Evolutionary conservation across 1,139 yeast genomes (phyloP).

Genomic region (Candida anutae): DNA sequence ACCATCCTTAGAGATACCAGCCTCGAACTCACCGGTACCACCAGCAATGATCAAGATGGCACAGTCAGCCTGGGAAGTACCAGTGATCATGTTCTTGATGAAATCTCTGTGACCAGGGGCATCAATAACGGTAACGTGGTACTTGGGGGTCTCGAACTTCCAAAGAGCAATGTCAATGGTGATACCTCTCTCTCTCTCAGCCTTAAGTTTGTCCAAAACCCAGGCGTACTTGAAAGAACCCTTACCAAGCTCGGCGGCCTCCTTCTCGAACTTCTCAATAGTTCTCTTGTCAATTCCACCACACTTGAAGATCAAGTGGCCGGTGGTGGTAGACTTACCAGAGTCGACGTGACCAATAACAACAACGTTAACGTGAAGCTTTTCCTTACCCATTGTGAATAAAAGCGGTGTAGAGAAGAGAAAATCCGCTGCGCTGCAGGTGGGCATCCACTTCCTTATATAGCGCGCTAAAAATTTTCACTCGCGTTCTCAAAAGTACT

Average conservation of each 20-base stretch:
- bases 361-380: conserved; percentile 97
- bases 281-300: conserved; percentile 96
- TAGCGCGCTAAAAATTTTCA: too few relatives aligned
- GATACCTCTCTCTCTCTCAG: conserved; percentile 97
- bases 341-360: conserved; percentile 51
- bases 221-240: conserved; percentile 99
- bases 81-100: conserved; percentile 93
- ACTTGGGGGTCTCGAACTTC: conserved; percentile 92
- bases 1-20: conserved; percentile 91
- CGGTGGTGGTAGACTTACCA: conserved; percentile 34
- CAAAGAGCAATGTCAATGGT: conserved; percentile 90
- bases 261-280: conserved; percentile 97
- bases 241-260: conserved; percentile 93
- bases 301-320: conserved; percentile 97
- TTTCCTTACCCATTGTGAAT: conserved; percentile 66
- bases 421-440: too few relatives aligned
- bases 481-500: too few relatives aligned
- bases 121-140: conserved; percentile 87
- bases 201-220: conserved; percentile 93
- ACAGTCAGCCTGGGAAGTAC: conserved; percentile 91
- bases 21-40: conserved; percentile 92
- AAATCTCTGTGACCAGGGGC: conserved; percentile 97
- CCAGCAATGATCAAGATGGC: conserved; percentile 87
- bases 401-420: neutral
- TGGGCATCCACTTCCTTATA: too few relatives aligned